Percentiles rank a stretch among this genome's conserved stretches.
Conservation (phyloP, 192 early-diverging fungal genomes). For the Endogone sp. region DNA sequence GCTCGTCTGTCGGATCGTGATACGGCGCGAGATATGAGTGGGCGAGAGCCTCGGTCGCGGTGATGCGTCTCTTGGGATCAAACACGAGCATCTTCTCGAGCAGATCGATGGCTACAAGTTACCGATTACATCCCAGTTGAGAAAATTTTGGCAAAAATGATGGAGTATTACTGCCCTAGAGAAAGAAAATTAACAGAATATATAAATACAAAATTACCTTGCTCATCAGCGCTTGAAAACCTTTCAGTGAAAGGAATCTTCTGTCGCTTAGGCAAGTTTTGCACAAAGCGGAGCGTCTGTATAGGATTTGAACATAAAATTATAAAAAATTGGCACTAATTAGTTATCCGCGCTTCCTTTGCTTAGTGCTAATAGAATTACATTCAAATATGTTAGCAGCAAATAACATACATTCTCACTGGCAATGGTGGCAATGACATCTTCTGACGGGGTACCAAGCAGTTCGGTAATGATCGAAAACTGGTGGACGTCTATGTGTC, state of each 20-base stretch:
- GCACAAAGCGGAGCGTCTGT: constrained; percentile 87
- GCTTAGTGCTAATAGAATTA: too few species aligned
- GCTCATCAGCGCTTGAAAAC: constrained; percentile 76
- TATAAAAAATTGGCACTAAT: neutral
- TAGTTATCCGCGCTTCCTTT: neutral
- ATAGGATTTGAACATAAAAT: constrained; percentile 1
- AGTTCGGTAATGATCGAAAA: constrained; percentile 94
- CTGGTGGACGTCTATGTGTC: constrained; percentile 77
- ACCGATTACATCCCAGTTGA: too few species aligned
- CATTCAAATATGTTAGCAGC: too few species aligned
- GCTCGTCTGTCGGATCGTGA: constrained; percentile 90
- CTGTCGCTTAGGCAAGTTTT: constrained; percentile 77
- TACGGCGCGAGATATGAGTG: constrained; percentile 90
- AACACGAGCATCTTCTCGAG: constrained; percentile 90
- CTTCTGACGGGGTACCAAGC: constrained; percentile 88
- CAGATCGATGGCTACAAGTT: constrained; percentile 66
- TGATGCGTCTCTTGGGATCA: constrained; percentile 89
- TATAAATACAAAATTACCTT: constrained; percentile 1
- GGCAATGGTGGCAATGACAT: constrained; percentile 87
- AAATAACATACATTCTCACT: constrained; percentile 74
- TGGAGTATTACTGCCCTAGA: too few species aligned
- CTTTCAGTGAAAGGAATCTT: constrained; percentile 77
- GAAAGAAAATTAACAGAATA: neutral
- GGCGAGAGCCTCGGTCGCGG: constrained; percentile 77
- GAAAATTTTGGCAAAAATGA: too few species aligned